Evolutionary conservation across 805 yeast species (phyloP), one percentile per base, ranked within the genome.

Genomic region (Nakazawaea populi): DNA sequence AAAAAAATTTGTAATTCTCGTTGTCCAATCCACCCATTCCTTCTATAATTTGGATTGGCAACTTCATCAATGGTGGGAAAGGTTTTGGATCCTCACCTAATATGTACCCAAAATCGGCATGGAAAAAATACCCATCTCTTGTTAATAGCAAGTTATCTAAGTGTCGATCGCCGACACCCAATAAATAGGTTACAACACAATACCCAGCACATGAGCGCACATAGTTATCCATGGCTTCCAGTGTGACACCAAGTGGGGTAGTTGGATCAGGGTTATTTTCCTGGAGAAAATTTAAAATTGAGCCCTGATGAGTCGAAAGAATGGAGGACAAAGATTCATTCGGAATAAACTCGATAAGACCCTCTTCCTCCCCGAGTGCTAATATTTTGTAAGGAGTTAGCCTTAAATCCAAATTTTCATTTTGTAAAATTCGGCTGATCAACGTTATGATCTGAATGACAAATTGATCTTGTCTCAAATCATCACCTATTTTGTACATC

Each of bases 111-210:
- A 89, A 94, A 68, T 94, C 99, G 1, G 96, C 97, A 68, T 94
- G 99, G 80, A 96, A 92, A 64, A 94, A 94, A 58, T 83, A 88
- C 1, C 95, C 85, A 76, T 92, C 86, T 55, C 71, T 55, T 83
- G 89, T 47, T 83, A 87, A 38, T 43, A 94, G 73, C 55, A 94
- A 69, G 61, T 94, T 94, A 62, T 94, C 99, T 55, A 94, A 72
- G 71, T 94, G 99, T 52, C 99, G 78, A 68, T 94, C 99, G 12
- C 99, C 99, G 7, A 94, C 97, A 5, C 99, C 99, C 11, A 94
- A 69, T 7, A 94, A 71, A 60, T 94, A 94, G 0, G 99, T 94
- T 28, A 94, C 87, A 1, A 94, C 98, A 72, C 97, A 94, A 63
- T 94, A 94, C 0, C 99, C 99, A 28, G 99, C 97, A 64, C 97